Evolutionary conservation across 352 stramenopile species (phyloP).

Genomic region (Globisporangium irregulare): DNA sequence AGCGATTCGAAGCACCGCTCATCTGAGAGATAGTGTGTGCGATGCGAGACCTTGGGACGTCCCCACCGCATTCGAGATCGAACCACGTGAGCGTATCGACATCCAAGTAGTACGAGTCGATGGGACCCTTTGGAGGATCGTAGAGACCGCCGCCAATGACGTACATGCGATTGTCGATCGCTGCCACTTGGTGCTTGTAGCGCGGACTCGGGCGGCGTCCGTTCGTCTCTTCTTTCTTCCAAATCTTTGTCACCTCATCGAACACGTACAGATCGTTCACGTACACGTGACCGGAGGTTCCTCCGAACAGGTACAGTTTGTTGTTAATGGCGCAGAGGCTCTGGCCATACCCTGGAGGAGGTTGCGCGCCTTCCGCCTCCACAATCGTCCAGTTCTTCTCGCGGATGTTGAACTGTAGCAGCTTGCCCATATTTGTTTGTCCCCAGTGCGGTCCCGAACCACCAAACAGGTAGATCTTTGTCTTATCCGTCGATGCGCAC

Average conservation of each 20-base stretch:
- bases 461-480: constrained; percentile 77
- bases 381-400: constrained; percentile 84
- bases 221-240: constrained; percentile 65
- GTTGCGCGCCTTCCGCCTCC: constrained; percentile 55
- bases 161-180: constrained; percentile 71
- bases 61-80: constrained; percentile 54
- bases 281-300: constrained; percentile 78
- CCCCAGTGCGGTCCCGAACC: constrained; percentile 78
- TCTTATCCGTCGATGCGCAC: constrained; percentile 70
- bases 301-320: constrained; percentile 82
- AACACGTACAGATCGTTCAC: constrained; percentile 86
- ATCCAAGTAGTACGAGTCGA: constrained; percentile 78
- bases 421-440: constrained; percentile 86
- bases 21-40: constrained; percentile 72
- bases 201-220: constrained; percentile 64
- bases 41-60: constrained; percentile 71
- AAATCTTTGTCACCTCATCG: constrained; percentile 65
- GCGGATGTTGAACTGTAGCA: constrained; percentile 74
- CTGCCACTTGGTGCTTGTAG: constrained; percentile 84
- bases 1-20: constrained; percentile 36
- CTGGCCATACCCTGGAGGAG: constrained; percentile 73
- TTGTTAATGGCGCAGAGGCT: constrained; percentile 74
- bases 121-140: constrained; percentile 74
- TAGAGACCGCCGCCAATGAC: constrained; percentile 77
- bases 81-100: constrained; percentile 69